phyloP scores from a whole-genome alignment of 192 early-diverging fungal genomes.

The Backusella tarrabulga region DNA sequence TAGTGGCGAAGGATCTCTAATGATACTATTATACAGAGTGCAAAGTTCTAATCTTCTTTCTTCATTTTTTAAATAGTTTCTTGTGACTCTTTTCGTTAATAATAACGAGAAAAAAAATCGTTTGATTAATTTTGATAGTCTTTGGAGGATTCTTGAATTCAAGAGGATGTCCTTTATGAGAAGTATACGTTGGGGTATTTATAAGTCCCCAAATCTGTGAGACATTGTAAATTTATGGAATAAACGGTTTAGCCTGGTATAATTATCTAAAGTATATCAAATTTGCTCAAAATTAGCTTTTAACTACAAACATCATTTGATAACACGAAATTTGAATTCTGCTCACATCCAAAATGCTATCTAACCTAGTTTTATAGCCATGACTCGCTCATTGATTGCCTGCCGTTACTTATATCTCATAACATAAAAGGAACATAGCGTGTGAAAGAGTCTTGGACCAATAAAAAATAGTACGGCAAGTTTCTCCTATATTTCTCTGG shows the following conservation, averaged over 20 bases:
- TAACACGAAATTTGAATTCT: not conserved
- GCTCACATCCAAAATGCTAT: not conserved
- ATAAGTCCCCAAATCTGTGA: not conserved
- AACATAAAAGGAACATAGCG: not conserved
- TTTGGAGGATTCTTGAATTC: not conserved
- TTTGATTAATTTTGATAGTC: not conserved
- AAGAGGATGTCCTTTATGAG: not conserved
- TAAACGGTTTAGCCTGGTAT: not conserved
- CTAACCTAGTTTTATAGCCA: not conserved
- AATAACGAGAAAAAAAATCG: not conserved
- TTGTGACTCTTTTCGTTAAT: too few relatives aligned
- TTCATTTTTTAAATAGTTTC: not conserved
- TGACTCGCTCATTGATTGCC: not conserved
- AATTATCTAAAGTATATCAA: not conserved
- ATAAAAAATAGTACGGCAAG: not conserved
- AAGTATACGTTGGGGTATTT: not conserved
- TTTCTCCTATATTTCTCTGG: not conserved
- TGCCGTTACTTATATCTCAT: not conserved
- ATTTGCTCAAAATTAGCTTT: not conserved
- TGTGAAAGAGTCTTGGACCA: not conserved
- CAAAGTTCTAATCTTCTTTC: not conserved
- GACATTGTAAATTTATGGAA: not conserved
- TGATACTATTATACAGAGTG: not conserved
- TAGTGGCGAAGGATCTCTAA: not conserved
- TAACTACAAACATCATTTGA: not conserved